Base-by-base conservation (phyloP, 1,284 basidiomycete species). In the Porphyrellus sp. region DNA sequence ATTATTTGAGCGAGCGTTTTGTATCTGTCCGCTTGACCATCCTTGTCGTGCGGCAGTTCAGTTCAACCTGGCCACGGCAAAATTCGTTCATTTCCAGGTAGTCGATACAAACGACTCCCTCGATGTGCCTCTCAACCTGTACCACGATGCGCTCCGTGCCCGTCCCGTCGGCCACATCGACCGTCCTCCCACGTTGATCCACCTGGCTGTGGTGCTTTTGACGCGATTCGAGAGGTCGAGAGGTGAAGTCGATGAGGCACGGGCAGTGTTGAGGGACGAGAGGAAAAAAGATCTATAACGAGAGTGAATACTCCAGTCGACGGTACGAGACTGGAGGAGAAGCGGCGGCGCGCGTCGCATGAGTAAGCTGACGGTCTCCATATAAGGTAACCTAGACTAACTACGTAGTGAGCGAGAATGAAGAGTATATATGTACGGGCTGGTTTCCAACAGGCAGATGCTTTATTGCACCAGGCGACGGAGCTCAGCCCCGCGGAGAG, bases 181-280 rank as follows among this genome's bases (percentile, higher is more conserved):
- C 27, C 27, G 35, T 1, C 27, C 28, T 15, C 33, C 30, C 4
- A 44, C 42, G 8, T 24, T 44, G 30, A 8, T 44, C 15, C 42
- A 44, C 5, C 30, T 44, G 8, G 42, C 21, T 82, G 78, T 45
- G 89, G 61, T 63, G 3, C 35, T 28, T 23, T 11, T 38, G 2
- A 20, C 34, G 24, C 35, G 35, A 16, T 30, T 38, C 12, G 15
- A 23, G n/a, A 27, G 15, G 18, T 2, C 7, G 13, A 2, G 18
- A 4, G 33, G 21, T 13, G 27, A 13, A 8, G 4, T 30, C 12
- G 43, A 45, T 7, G 21, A 3, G 12, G 18, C 16, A 25, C 21
- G n/a, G n/a, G n/a, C n/a, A n/a, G n/a, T n/a, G n/a, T n/a, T n/a
- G n/a, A n/a, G n/a, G n/a, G n/a, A n/a, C n/a, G n/a, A n/a, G n/a